phyloP scores from a whole-genome alignment of 2,329 filamentous ascomycete genomes.

The Diatrype stigma region DNA sequence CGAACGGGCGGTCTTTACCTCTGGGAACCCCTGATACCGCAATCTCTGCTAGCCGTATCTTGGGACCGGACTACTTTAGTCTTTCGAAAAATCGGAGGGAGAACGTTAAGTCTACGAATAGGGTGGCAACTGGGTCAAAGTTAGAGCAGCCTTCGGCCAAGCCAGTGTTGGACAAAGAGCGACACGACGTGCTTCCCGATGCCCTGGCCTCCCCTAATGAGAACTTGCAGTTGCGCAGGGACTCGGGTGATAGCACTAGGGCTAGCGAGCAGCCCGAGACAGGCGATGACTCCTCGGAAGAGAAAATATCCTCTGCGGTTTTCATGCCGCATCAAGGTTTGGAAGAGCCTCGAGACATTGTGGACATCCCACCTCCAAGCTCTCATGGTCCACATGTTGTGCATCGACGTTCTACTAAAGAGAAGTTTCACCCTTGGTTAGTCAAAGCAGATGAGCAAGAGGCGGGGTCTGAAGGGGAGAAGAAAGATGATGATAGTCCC shows the following conservation, averaged over 20 bases:
- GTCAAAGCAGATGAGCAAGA: constrained; percentile 54
- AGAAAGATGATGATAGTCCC: constrained; percentile 28
- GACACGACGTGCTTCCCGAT: constrained; percentile 8
- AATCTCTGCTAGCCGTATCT: constrained; percentile 8
- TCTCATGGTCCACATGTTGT: constrained; percentile 25
- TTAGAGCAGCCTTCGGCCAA: constrained; percentile 5
- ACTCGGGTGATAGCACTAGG: constrained; percentile 36
- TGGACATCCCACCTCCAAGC: constrained; percentile 20
- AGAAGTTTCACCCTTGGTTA: constrained; percentile 49
- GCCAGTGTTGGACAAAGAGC: constrained; percentile 3
- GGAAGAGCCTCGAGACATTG: constrained; percentile 33
- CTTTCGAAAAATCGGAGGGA: constrained; percentile 13
- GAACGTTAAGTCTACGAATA: constrained; percentile 9
- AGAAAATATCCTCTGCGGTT: constrained; percentile 82
- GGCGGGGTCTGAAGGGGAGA: constrained; percentile 24
- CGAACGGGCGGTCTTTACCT: constrained; percentile 16
- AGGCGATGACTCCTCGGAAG: constrained; percentile 65
- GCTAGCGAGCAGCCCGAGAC: constrained; percentile 39
- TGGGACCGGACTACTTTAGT: constrained; percentile 22
- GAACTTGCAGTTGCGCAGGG: constrained; percentile 24
- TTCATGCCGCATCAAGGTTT: constrained; percentile 72
- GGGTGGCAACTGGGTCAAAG: constrained; percentile 6
- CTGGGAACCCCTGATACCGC: constrained; percentile 8
- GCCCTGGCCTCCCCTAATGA: constrained; percentile 6
- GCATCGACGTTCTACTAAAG: constrained; percentile 23